phyloP scores from a whole-genome alignment of 495 filamentous ascomycete species.

The Penicillium ucsense region DNA sequence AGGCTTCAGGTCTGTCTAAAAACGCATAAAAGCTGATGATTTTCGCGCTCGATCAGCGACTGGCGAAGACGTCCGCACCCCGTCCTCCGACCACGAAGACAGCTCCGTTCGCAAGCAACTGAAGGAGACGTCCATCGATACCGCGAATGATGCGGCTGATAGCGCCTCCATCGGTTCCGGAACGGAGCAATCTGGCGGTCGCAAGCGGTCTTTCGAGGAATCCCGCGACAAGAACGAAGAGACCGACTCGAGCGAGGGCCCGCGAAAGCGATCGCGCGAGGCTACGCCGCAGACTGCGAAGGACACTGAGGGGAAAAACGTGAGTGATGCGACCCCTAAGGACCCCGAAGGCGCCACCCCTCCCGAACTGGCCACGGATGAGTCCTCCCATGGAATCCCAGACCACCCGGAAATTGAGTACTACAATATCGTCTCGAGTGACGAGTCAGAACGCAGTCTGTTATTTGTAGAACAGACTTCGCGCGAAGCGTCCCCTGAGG shows the following conservation, averaged over 20 bases:
- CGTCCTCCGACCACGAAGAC: slow-evolving; percentile 40
- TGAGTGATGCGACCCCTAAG: slow-evolving; percentile 8
- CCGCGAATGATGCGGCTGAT: slow-evolving; percentile 4
- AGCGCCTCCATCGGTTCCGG: background rate
- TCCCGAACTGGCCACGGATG: slow-evolving; percentile 2
- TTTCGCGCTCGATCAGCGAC: slow-evolving; percentile 8
- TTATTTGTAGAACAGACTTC: background rate
- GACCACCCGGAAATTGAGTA: background rate
- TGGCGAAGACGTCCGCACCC: slow-evolving; percentile 21
- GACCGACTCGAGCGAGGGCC: slow-evolving; percentile 14
- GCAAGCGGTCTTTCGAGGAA: slow-evolving; percentile 52
- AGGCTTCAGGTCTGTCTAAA: background rate
- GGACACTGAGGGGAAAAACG: slow-evolving; percentile 2
- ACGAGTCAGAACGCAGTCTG: background rate
- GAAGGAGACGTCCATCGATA: slow-evolving; percentile 49
- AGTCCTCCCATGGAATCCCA: background rate
- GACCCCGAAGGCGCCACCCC: slow-evolving; percentile 1
- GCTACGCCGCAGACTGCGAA: slow-evolving; percentile 10
- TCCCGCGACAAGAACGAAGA: slow-evolving; percentile 8
- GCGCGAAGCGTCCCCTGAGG: background rate
- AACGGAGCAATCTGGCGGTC: slow-evolving; percentile 19
- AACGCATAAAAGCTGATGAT: slow-evolving; percentile 4
- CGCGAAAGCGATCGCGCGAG: slow-evolving; percentile 41
- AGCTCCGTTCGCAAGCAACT: slow-evolving; percentile 52
- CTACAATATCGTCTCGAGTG: background rate